These are phyloP conservation scores for Thraustotheca clavata DNA, from an alignment of 352 stramenopile species.

Conservation along the genomic window DNA sequence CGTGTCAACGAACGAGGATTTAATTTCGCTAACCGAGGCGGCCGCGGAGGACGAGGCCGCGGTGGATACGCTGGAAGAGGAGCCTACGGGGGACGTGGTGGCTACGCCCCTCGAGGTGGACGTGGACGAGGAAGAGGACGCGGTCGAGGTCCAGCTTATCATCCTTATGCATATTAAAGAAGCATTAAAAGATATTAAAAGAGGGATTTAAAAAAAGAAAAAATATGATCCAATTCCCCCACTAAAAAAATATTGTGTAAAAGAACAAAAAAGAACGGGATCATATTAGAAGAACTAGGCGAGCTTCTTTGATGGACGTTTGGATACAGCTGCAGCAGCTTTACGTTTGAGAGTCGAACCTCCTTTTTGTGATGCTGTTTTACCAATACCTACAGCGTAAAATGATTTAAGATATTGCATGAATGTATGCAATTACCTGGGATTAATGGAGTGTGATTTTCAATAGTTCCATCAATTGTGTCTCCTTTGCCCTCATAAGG, in stretches of 20 bases:
- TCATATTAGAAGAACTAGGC: background rate
- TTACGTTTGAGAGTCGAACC: constrained; percentile 17
- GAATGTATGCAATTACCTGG: too few relatives aligned
- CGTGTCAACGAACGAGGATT: constrained; percentile 76
- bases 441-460: too few relatives aligned
- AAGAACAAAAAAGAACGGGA: constrained; percentile 22
- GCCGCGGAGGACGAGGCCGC: constrained; percentile 23
- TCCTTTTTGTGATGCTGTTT: too few relatives aligned
- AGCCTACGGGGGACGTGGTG: constrained; percentile 41
- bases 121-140: constrained; percentile 40
- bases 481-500: background rate
- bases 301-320: constrained; percentile 17
- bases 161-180: constrained; percentile 40
- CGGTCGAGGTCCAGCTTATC: constrained; percentile 35
- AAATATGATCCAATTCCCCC: constrained; percentile 5
- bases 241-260: constrained; percentile 18
- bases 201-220: constrained; percentile 21
- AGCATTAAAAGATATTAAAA: background rate
- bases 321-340: background rate
- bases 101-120: constrained; percentile 59
- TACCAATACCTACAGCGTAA: too few relatives aligned
- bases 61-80: constrained; percentile 40
- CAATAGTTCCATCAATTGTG: background rate
- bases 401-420: too few relatives aligned
- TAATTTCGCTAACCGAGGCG: constrained; percentile 46